Evolutionary conservation across 2,329 filamentous ascomycete species (phyloP), one percentile per base, ranked within the genome.

Genomic region (Pseudogymnoascus sp.): DNA sequence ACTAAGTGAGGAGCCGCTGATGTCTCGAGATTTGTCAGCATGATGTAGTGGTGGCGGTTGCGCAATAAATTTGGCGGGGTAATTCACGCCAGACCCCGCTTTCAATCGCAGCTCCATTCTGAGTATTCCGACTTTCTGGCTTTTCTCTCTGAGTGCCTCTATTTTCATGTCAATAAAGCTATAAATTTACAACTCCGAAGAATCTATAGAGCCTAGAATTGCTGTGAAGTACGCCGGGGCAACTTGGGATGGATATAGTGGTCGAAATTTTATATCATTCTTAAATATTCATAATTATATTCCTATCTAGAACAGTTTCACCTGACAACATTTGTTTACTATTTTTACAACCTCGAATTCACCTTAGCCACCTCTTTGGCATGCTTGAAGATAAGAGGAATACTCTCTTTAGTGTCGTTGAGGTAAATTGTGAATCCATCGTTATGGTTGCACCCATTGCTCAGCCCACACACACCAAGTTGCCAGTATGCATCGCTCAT

Each of bases 401-500:
- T 68, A 0, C 78, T 79, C 69, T 83, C 75, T 2, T 75, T 73
- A 10, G 48, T 55, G n/a, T 80, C 77, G 27, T 84, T 81, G 31
- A 83, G 65, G 66, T 76, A 84, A 58, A 84, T 82, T 1, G 81
- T 84, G 68, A 84, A 84, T 0, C 81, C 81, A 61, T 84, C 81
- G 44, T 84, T 73, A 59, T 84, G 73, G 68, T 84, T 84, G 42
- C 76, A 74, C 0, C 81, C 81, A 39, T 81, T 82, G 3, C 80
- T 82, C 66, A 77, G 83, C 0, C 73, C 74, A 4, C 74, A 76
- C 65, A 73, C 83, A 0, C 81, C 81, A 65, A 75, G 83, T 65
- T 84, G 82, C 81, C 81, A 84, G 71, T 78, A 84, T 76, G 83
- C 74, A 64, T 83, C 80, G 2, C 78, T 72, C 69, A 84, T 74